Conservation (phyloP, 2,329 filamentous ascomycete genomes). For the Passalora sequoiae region DNA sequence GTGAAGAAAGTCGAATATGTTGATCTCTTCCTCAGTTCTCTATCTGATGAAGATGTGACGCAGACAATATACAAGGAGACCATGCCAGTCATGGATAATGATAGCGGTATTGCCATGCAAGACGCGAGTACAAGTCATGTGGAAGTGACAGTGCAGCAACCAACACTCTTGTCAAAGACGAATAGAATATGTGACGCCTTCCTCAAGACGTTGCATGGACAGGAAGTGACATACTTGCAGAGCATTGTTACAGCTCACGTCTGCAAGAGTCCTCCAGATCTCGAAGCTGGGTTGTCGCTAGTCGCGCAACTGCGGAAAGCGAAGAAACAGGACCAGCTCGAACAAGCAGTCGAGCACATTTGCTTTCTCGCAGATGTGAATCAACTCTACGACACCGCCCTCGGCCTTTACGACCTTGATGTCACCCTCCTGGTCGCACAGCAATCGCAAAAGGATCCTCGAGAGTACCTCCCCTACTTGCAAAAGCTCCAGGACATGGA, state of each 20-base stretch:
- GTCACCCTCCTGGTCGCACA: conserved; percentile 87
- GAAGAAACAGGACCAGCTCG: conserved; percentile 67
- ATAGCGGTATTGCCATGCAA: conserved; percentile 12
- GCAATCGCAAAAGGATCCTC: conserved; percentile 89
- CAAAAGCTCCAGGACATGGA: conserved; percentile 75
- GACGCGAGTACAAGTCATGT: conserved; percentile 1
- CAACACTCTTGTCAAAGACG: conserved; percentile 56
- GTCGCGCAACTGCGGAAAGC: conserved; percentile 63
- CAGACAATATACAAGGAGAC: conserved; percentile 93
- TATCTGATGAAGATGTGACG: conserved; percentile 77
- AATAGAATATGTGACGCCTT: conserved; percentile 87
- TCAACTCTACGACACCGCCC: conserved; percentile 79
- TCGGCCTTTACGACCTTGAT: conserved; percentile 88
- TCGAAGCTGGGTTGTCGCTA: conserved; percentile 75
- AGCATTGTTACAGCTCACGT: conserved; percentile 93
- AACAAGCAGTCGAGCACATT: conserved; percentile 90
- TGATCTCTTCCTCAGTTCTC: conserved; percentile 68
- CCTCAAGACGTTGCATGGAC: conserved; percentile 59
- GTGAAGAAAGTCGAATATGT: conserved; percentile 75
- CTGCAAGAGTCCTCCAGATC: conserved; percentile 84
- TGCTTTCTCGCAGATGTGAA: conserved; percentile 96
- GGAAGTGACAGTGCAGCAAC: too few relatives aligned
- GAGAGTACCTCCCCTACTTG: conserved; percentile 92
- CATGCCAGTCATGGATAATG: conserved; percentile 37
- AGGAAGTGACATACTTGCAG: conserved; percentile 65